Percentiles rank a stretch among this genome's conserved stretches.
Conservation (phyloP, 108 stramenopile genomes). For the Pelagomonas calceolata region DNA sequence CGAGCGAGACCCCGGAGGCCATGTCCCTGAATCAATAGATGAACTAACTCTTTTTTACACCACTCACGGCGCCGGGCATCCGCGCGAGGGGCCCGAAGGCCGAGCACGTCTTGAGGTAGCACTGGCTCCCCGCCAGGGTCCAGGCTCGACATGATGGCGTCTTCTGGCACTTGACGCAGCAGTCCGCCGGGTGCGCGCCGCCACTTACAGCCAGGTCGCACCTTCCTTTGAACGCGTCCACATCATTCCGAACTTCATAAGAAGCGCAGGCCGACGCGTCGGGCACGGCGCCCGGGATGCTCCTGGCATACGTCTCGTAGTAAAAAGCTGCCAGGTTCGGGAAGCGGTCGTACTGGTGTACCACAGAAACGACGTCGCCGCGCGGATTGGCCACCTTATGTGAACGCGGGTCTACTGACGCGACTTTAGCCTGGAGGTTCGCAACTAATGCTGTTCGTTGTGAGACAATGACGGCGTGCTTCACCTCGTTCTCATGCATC, state of each 20-base stretch:
- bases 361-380: neutral
- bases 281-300: neutral
- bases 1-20: too few species aligned
- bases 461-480: neutral
- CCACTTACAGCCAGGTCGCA: slow-evolving; percentile 1
- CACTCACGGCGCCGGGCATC: too few species aligned
- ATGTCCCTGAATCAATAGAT: too few species aligned
- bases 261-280: too few species aligned
- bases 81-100: too few species aligned
- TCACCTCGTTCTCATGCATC: slow-evolving; percentile 1
- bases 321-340: neutral
- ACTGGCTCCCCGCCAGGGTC: slow-evolving; percentile 2
- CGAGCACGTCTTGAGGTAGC: slow-evolving; percentile 4
- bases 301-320: neutral
- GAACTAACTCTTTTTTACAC: too few species aligned
- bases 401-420: neutral
- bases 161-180: neutral
- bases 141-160: neutral
- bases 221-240: slow-evolving; percentile 5
- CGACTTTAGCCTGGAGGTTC: slow-evolving; percentile 22
- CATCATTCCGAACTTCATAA: neutral
- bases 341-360: slow-evolving; percentile 26
- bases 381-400: neutral
- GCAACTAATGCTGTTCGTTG: slow-evolving; percentile 11
- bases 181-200: neutral